These are phyloP conservation scores for Staphylotrichum tortipilum DNA, from an alignment of 495 filamentous ascomycete genomes.

Conservation along the genomic window DNA sequence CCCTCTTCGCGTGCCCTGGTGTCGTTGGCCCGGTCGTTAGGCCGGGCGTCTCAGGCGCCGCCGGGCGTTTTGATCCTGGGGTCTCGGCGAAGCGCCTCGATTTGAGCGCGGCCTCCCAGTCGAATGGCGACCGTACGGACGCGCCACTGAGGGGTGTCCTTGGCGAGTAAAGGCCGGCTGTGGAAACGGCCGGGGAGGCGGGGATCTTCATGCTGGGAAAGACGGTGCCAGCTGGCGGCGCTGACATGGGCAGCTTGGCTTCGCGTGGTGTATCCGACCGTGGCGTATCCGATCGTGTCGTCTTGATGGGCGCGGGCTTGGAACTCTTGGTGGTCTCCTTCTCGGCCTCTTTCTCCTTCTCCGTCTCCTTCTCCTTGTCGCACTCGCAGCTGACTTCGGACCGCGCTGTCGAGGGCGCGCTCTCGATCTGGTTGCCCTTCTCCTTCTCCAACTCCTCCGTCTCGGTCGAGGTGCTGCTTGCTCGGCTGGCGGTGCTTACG, in stretches of 20 bases:
- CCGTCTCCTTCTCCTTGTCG: constrained; percentile 28
- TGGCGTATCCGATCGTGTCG: too few relatives aligned
- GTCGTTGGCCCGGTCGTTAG: background rate
- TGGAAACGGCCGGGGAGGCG: constrained; percentile 50
- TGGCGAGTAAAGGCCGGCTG: constrained; percentile 33
- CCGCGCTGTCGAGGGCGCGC: constrained; percentile 46
- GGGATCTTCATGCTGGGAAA: constrained; percentile 50
- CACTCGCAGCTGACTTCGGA: constrained; percentile 49
- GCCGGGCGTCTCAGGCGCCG: constrained; percentile 26
- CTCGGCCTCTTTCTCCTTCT: constrained; percentile 8
- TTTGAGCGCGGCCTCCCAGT: constrained; percentile 53
- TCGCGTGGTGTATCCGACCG: constrained; percentile 38
- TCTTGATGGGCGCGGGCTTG: constrained; percentile 23
- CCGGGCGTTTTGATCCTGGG: constrained; percentile 24
- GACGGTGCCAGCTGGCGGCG: constrained; percentile 43
- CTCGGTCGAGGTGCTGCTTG: constrained; percentile 25
- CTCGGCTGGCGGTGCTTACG: constrained; percentile 21
- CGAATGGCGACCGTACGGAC: constrained; percentile 49
- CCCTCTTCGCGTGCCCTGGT: constrained; percentile 27
- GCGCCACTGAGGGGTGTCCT: constrained; percentile 44
- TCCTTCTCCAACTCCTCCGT: constrained; percentile 29
- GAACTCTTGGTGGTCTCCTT: constrained; percentile 14
- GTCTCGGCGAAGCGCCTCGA: constrained; percentile 39
- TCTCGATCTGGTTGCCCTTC: constrained; percentile 32
- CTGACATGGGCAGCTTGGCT: constrained; percentile 44